Evolutionary conservation across 768 basidiomycete genomes (phyloP).

Genomic region (Russula abietina): DNA sequence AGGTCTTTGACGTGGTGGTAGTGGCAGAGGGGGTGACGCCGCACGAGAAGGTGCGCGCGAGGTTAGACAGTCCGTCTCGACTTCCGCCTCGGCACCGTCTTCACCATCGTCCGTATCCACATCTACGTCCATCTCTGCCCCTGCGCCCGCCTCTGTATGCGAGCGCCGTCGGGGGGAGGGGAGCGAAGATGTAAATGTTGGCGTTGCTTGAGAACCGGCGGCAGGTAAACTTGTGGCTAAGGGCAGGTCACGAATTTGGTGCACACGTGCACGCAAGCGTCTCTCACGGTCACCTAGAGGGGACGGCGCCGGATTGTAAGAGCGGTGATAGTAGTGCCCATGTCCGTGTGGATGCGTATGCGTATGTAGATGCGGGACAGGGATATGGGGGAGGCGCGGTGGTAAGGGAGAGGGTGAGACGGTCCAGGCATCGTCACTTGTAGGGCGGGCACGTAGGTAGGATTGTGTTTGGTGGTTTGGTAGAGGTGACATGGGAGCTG

Average conservation of each 20-base stretch:
- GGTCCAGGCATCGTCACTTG: slow-evolving; percentile 1
- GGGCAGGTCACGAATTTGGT: slow-evolving; percentile 13
- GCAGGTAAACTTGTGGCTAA: background rate
- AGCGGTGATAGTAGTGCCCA: slow-evolving; percentile 18
- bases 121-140: slow-evolving; percentile 29
- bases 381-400: slow-evolving; percentile 7
- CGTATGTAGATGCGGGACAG: slow-evolving; percentile 7
- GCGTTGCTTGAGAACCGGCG: background rate
- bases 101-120: slow-evolving; percentile 31
- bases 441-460: background rate
- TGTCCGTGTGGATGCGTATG: slow-evolving; percentile 13
- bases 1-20: slow-evolving; percentile 33
- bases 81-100: slow-evolving; percentile 37
- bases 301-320: background rate
- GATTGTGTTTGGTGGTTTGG: slow-evolving; percentile 16
- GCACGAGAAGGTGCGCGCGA: slow-evolving; percentile 43
- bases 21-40: slow-evolving; percentile 44
- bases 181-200: background rate
- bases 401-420: background rate
- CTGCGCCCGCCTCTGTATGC: slow-evolving; percentile 19
- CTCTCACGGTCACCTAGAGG: background rate
- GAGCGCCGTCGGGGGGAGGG: slow-evolving; percentile 4
- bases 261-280: slow-evolving; percentile 13
- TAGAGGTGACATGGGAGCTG: background rate
- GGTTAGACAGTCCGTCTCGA: slow-evolving; percentile 47